phyloP scores from a whole-genome alignment of 768 basidiomycete genomes.

The Coprinopsis strossmayeri region DNA sequence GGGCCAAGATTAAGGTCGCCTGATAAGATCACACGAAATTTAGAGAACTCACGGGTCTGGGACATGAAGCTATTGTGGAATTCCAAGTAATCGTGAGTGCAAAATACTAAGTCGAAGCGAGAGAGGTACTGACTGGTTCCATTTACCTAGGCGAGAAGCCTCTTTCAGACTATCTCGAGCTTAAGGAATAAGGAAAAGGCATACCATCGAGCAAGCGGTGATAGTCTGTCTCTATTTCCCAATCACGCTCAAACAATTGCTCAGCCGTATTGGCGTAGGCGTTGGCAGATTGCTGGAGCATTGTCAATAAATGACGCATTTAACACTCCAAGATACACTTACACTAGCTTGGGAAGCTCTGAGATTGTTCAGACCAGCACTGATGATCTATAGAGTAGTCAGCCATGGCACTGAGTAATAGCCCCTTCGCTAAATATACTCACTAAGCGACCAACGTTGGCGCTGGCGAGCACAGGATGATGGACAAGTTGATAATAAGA shows the following conservation, averaged over 20 bases:
- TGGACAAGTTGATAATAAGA: constrained; percentile 72
- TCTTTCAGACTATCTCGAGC: neutral
- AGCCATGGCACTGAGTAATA: neutral
- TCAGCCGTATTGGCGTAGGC: constrained; percentile 47
- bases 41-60: constrained; percentile 43
- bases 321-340: constrained; percentile 3
- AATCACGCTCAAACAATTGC: constrained; percentile 54
- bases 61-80: constrained; percentile 57
- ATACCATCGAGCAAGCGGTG: constrained; percentile 49
- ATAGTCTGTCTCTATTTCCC: constrained; percentile 53
- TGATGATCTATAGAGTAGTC: constrained; percentile 30
- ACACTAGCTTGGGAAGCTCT: constrained; percentile 56
- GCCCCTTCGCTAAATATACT: neutral
- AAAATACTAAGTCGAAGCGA: neutral
- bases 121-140: constrained; percentile 44
- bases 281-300: constrained; percentile 46
- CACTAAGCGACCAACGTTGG: constrained; percentile 49
- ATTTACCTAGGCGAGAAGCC: constrained; percentile 38
- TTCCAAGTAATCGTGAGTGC: neutral
- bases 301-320: neutral
- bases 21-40: neutral
- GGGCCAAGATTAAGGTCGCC: neutral
- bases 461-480: constrained; percentile 54
- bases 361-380: constrained; percentile 54
- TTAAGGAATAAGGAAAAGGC: constrained; percentile 10